Base-by-base conservation (phyloP, 2,329 filamentous ascomycete species). In the Trichoderma semiorbis region DNA sequence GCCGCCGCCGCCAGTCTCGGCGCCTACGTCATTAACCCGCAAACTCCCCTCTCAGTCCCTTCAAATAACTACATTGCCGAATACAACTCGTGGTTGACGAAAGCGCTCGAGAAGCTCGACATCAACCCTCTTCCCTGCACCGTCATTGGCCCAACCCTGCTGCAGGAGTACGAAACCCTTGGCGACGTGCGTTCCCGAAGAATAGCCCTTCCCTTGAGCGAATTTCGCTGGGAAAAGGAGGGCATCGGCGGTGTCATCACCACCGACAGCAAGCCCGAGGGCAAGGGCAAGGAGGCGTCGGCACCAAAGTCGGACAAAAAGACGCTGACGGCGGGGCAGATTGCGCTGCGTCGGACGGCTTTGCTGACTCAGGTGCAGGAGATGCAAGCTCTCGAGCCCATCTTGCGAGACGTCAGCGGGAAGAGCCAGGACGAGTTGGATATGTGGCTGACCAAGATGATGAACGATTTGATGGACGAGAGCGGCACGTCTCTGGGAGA, bases 401-500 rank as follows among this genome's bases (percentile, higher is more conserved):
- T 96, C 72, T 83, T 98, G 75, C 89, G 92, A 76, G 92, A 97
- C 77, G 89, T 90, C 60, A 97, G 92, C 78, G 92, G 92, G 16
- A 97, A 97, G 85, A 93, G 92, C 77, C 90, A 93, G 78, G 94
- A 97, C 76, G 95, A 98, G 82, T 98, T 94, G 94, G 93, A 97
- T 80, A 86, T 90, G 55, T 98, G 95, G 95, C 90, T 93, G 83
- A 90, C 91, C 53, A 93, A 91, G 81, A 93, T 97, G 92, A 95
- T 94, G 87, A 88, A 89, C 61, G 92, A 96, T 80, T 82, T 98
- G 77, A 87, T 97, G 78, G 90, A 92, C 79, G 91, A 95, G 73
- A 91, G 90, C 69, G 93, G 93, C 24, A 91, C 93, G 21, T 90
- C 89, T 62, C 94, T 90, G 84, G 94, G 95, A 62, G 95, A 98